Base-by-base conservation (phyloP, 2,329 filamentous ascomycete species). In the Talaromyces albobiverticillius region DNA sequence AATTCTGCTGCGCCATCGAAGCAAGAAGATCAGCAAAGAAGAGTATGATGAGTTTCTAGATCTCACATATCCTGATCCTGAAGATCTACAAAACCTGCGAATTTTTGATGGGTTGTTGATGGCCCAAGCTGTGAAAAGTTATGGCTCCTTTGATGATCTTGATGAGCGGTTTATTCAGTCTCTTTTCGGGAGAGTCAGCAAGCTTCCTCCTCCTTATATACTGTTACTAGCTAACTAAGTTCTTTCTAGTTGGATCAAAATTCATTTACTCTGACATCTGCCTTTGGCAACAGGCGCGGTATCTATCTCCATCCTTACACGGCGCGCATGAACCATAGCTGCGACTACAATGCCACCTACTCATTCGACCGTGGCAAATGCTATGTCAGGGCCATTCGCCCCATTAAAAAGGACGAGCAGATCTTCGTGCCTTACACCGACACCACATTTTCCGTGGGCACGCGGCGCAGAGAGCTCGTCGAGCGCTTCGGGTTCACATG, bases 361-460 rank as follows among this genome's bases (percentile, higher is more conserved):
- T 74, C 80, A 11, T 84, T 85, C 68, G 80, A 85, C 54, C 77
- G 80, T 18, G 69, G 76, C 3, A 64, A 70, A 29, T 66, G 83
- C 9, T 71, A 71, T 13, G 62, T 85, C 29, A 79, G 81, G 31
- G 77, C 82, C 0, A 67, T 84, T 1, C 70, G 68, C 11, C 72
- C 76, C 0, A 83, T 87, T 56, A 65, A 71, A 16, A 73, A 76
- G 54, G 77, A 76, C 57, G 78, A 83, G 26, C 82, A 87, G 63
- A 73, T 87, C 26, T 81, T 77, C 60, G 81, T 86, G 55, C 81
- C 82, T 3, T 87, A 87, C 62, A 74, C 84, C 57, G 84, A 87
- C 61, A 72, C 72, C 32, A 82, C 79, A 0, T 76, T 78, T 36
- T 77, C 82, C 0, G 75, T 73, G 23, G 60, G 69, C 8, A 70